Percentiles rank a stretch among this genome's conserved stretches.
These are phyloP conservation scores for Penicillium sumatraense DNA, from an alignment of 2,329 filamentous ascomycete genomes.

Conservation along the genomic window DNA sequence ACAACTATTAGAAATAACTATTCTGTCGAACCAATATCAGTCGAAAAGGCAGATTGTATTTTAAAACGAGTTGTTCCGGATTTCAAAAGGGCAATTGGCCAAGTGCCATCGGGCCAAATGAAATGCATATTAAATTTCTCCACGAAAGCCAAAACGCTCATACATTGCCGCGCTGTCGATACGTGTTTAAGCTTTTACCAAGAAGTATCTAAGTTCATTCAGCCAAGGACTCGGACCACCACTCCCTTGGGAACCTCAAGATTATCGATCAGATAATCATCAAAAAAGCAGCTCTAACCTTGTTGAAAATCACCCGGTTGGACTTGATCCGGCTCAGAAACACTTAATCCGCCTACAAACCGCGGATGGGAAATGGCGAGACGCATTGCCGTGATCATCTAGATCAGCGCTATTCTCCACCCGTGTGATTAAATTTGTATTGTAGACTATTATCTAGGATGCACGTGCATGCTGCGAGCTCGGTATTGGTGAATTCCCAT, in stretches of 20 bases:
- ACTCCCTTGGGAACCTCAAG: neutral
- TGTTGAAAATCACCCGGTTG: neutral
- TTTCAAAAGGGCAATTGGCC: neutral
- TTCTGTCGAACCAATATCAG: no score
- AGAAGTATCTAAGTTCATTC: neutral
- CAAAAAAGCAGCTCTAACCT: neutral
- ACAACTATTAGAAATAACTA: no score
- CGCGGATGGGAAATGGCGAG: neutral
- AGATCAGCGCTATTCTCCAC: neutral
- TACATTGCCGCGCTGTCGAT: neutral
- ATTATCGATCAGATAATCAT: slow-evolving; percentile 13
- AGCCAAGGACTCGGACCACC: neutral
- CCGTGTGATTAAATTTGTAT: neutral
- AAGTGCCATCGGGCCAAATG: neutral
- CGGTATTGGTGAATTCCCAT: neutral
- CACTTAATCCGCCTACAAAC: neutral
- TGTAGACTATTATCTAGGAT: neutral
- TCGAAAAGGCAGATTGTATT: no score
- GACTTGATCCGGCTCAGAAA: neutral
- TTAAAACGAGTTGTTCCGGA: no score
- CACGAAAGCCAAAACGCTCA: no score
- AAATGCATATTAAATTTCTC: neutral
- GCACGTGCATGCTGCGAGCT: neutral
- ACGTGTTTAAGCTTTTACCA: slow-evolving; percentile 1
- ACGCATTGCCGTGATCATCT: neutral